Evolutionary conservation across 345 rosid species (phyloP), one percentile per base, ranked within the genome.

Genomic region (Erucastrum elatum): DNA sequence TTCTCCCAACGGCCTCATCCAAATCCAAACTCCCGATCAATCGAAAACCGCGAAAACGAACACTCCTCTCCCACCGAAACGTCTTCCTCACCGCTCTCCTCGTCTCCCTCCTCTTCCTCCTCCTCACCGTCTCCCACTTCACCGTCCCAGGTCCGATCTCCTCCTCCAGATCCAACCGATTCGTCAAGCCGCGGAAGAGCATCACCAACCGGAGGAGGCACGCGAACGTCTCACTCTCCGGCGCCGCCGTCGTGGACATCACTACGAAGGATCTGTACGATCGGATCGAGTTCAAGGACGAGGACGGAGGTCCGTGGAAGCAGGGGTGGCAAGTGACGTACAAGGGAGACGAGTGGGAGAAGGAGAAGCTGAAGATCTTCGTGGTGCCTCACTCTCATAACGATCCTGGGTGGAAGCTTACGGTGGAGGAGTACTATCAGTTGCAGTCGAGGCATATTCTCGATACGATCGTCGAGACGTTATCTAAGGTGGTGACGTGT

Each of bases 381-480:
- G 97, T 95, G 37, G 92, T 89, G 74, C 99, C 99, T 55, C 99
- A 93, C 72, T 95, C 99, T 15, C 99, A 95, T 81, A 93, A 95
- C 69, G 99, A 95, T 87, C 99, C 99, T 4, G 99, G 98, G 5
- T 95, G 99, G 99, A 95, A 88, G 85, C 81, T 90, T 37, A 95
- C 99, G 0, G 98, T 95, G 25, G 98, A 93, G 3, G 99, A 95
- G 94, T 95, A 95, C 66, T 95, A 95, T 63, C 93, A 90, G 67
- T 82, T 73, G 63, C 96, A 95, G 71, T 82, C 97, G 1, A 87
- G 89, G 84, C 93, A 83, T 81, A 93, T 95, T 13, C 89, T 95
- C 26, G 96, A 95, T 61, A 89, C 99, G 7, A 91, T 95, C 68
- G 94, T 95, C 49, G 90, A 89, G 6, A 81, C 97, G 44, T 84